These are phyloP conservation scores for Leccinum broughii DNA, from an alignment of 768 basidiomycete genomes.

Conservation along the genomic window DNA sequence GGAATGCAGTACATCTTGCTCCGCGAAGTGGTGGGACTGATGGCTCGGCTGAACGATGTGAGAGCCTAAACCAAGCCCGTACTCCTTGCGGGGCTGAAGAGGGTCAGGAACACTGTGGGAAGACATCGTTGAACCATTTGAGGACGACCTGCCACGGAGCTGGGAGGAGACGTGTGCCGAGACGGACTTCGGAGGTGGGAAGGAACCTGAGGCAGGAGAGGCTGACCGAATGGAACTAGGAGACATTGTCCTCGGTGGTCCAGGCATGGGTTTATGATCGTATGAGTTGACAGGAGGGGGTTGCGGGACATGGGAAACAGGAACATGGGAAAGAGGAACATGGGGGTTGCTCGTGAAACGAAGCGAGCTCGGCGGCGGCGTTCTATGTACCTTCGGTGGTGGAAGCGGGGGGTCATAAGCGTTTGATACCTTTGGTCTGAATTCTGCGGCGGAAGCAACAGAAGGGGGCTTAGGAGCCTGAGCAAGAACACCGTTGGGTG, in stretches of 20 bases:
- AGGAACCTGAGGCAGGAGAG: conserved; percentile 36
- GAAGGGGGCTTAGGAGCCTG: conserved; percentile 36
- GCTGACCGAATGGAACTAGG: conserved; percentile 25
- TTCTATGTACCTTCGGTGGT: conserved; percentile 40
- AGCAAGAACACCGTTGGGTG: conserved; percentile 24
- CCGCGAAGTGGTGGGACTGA: conserved; percentile 19
- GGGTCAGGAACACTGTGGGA: conserved; percentile 24
- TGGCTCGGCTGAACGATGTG: conserved; percentile 20
- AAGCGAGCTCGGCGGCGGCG: conserved; percentile 26
- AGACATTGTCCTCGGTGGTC: conserved; percentile 34
- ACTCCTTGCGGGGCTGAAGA: conserved; percentile 27
- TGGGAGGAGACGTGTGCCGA: conserved; percentile 18
- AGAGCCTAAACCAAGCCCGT: conserved; percentile 25
- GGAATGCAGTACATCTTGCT: conserved; percentile 34
- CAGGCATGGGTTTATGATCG: conserved; percentile 22
- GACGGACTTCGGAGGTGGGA: conserved; percentile 34
- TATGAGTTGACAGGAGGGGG: conserved; percentile 15
- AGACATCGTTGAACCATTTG: conserved; percentile 46
- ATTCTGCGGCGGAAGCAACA: conserved; percentile 45
- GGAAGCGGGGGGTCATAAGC: conserved; percentile 80
- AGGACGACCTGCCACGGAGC: conserved; percentile 42
- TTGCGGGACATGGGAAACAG: conserved; percentile 10
- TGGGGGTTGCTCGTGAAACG: conserved; percentile 24
- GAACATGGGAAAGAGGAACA: conserved; percentile 9
- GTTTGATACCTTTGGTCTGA: conserved; percentile 63